Conservation (phyloP, 2,329 filamentous ascomycete genomes). For the Cercospora canescens region DNA sequence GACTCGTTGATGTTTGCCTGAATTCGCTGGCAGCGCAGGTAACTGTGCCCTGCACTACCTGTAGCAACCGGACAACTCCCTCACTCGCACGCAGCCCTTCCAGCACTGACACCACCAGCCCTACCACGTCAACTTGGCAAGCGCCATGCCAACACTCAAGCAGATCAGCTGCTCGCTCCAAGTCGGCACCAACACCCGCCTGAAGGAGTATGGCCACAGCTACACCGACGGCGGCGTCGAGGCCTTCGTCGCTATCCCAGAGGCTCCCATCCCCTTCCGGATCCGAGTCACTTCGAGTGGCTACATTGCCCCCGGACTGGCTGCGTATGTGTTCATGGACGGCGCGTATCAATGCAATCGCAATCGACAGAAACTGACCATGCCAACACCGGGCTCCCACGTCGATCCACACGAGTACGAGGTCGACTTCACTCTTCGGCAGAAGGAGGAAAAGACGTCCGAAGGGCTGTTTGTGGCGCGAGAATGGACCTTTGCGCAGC, state of each 20-base stretch:
- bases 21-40: background rate
- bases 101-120: background rate
- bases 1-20: background rate
- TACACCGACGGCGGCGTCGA: constrained; percentile 56
- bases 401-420: constrained; percentile 38
- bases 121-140: background rate
- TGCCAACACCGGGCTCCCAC: constrained; percentile 27
- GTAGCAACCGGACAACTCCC: background rate
- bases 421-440: constrained; percentile 52
- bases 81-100: too few species aligned
- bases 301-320: constrained; percentile 55
- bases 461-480: constrained; percentile 52
- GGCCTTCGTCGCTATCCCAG: constrained; percentile 53
- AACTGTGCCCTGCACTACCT: background rate
- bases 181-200: constrained; percentile 43
- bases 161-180: constrained; percentile 55
- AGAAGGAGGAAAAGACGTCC: constrained; percentile 53
- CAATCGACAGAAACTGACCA: constrained; percentile 47
- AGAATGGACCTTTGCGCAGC: constrained; percentile 55
- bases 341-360: constrained; percentile 60
- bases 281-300: constrained; percentile 51
- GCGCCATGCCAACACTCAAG: constrained; percentile 54
- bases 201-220: constrained; percentile 51
- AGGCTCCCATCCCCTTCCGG: constrained; percentile 47
- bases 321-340: constrained; percentile 59